phyloP scores from a whole-genome alignment of 768 basidiomycete genomes.

The Rhodocollybia butyracea region DNA sequence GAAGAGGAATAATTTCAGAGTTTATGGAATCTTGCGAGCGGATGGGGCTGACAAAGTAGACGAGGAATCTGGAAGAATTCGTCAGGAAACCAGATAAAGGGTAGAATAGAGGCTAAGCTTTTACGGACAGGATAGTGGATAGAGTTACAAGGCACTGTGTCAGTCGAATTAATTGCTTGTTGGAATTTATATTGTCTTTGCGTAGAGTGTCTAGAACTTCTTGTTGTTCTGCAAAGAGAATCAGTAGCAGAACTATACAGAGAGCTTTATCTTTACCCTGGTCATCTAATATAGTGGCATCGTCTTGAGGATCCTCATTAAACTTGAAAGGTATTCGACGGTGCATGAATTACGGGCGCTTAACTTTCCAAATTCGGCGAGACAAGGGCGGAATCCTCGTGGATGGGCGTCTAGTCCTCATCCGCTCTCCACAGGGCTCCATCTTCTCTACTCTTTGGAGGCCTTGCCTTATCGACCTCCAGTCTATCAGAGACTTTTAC shows the following conservation, averaged over 20 bases:
- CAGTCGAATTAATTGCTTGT: constrained; percentile 35
- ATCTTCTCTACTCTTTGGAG: not conserved
- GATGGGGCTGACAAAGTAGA: constrained; percentile 41
- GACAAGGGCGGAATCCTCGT: no score
- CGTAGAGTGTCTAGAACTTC: constrained; percentile 50
- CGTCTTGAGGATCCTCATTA: constrained; percentile 25
- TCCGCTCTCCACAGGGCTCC: not conserved
- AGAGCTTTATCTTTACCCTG: constrained; percentile 34
- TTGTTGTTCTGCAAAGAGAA: constrained; percentile 52
- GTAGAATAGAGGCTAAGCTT: not conserved
- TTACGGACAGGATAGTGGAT: constrained; percentile 45
- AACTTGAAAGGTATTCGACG: constrained; percentile 43
- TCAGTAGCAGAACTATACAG: not conserved
- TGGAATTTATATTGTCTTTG: constrained; percentile 38
- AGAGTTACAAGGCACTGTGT: constrained; percentile 40
- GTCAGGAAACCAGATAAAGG: not conserved
- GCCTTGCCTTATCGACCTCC: not conserved
- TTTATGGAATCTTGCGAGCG: constrained; percentile 16
- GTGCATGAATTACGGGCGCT: constrained; percentile 23
- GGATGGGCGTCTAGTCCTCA: not conserved
- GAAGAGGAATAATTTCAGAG: constrained; percentile 34
- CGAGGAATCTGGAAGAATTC: constrained; percentile 38
- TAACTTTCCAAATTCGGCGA: no score
- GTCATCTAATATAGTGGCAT: constrained; percentile 43
- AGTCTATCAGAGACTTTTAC: not conserved